Evolutionary conservation across 2,329 filamentous ascomycete species (phyloP), one percentile per base, ranked within the genome.

Genomic region (Sordariomycetes sp.): DNA sequence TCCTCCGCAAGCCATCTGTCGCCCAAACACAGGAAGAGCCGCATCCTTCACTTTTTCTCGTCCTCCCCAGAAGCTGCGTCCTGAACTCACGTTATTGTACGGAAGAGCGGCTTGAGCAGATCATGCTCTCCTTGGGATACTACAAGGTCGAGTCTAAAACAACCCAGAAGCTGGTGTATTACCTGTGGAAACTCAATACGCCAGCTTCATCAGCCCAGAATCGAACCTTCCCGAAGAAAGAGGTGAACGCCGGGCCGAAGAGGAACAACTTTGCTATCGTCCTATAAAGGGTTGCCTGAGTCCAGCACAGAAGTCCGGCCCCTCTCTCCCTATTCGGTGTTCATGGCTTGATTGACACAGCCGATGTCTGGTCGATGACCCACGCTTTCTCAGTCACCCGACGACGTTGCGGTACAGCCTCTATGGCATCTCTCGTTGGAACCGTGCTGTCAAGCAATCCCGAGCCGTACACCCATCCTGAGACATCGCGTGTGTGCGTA

Each of bases 241-340:
- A 94, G 68, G 70, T 96, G 48, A 86, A 89, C 61, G 80, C 89
- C 24, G 92, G 92, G 12, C 76, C 77, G 57, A 81, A 78, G 25
- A 83, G 91, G 69, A 99, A 99, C 72, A 97, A 99, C 68, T 99
- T 97, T 70, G 85, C 88, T 16, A 85, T 97, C 64, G 80, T 90
- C 18, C 70, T 96, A 60, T 75, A 76, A 70, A 52, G 20, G n/a
- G 20, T 11, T 14, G 20, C 46, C 22, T 11, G 46, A 10, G 20
- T 20, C 20, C n/a, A 7, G 4, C 43, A 7, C n/a, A n/a, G 43
- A 7, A 10, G n/a, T n/a, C n/a, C n/a, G n/a, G n/a, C 28, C 8
- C n/a, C 46, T 50, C 20, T 50, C 22, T 7, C 20, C n/a, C 6
- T 5, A 6, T 2, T 46, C 18, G 18, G 14, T n/a, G 6, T n/a